Evolutionary conservation across 139 green algal species (phyloP).

Genomic region (Closterium sp.): DNA sequence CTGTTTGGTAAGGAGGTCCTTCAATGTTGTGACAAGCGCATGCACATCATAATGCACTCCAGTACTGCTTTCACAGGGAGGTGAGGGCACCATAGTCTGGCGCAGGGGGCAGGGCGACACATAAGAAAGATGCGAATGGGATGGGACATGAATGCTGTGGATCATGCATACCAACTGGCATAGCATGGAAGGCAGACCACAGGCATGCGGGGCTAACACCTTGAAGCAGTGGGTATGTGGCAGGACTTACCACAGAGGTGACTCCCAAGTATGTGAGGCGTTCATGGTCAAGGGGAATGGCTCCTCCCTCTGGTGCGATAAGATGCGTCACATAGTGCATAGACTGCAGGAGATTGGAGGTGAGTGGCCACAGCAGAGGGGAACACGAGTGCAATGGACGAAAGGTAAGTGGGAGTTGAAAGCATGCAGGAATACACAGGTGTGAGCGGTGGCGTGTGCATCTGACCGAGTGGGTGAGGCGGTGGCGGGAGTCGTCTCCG

Average conservation of each 20-base stretch:
- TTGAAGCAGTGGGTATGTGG: not conserved
- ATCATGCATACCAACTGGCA: not conserved
- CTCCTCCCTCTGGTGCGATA: conserved; percentile 25
- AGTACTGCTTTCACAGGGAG: not conserved
- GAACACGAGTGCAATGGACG: not conserved
- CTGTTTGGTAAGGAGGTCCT: not conserved
- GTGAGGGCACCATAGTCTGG: not conserved
- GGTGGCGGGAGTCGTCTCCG: conserved; percentile 15
- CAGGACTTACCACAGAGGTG: conserved; percentile 17
- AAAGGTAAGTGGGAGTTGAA: conserved; percentile 7
- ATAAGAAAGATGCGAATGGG: not conserved
- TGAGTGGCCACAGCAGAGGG: not conserved
- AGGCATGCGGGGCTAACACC: not conserved
- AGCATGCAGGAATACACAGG: not conserved
- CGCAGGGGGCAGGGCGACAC: not conserved
- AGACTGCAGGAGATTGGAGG: conserved; percentile 9
- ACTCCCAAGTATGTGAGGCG: conserved; percentile 20
- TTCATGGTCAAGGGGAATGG: conserved; percentile 28
- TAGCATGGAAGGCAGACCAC: not conserved
- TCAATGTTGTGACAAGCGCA: not conserved
- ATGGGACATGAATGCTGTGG: not conserved
- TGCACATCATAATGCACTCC: not conserved
- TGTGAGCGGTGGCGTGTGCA: not conserved
- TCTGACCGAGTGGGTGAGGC: conserved; percentile 4
- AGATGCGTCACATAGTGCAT: conserved; percentile 26